These are phyloP conservation scores for Eimeria tenella DNA, from an alignment of 169 alveolate genomes.

Conservation along the genomic window DNA sequence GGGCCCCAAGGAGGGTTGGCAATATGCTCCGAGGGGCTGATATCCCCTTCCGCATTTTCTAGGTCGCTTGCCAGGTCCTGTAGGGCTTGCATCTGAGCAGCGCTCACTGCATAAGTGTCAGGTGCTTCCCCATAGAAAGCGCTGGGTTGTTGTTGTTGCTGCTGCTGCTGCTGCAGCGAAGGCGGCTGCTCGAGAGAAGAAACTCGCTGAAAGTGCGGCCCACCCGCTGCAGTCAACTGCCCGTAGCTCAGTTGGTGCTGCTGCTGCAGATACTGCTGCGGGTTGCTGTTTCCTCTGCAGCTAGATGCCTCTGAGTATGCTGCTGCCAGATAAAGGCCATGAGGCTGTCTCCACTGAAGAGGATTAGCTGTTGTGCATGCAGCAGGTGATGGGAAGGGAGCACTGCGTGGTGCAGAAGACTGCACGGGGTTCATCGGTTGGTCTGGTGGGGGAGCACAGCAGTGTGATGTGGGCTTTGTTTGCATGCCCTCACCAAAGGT, in stretches of 20 bases:
- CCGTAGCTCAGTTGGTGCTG: not conserved
- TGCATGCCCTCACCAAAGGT: not conserved
- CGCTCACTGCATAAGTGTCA: not conserved
- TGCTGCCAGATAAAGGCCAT: not conserved
- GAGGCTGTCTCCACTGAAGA: not conserved
- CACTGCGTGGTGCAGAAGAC: not conserved
- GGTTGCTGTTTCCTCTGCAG: not conserved
- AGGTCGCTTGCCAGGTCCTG: slow-evolving; percentile 19
- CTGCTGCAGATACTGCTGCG: slow-evolving; percentile 7
- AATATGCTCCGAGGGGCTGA: not conserved
- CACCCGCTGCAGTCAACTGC: not conserved
- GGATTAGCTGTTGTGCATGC: not conserved
- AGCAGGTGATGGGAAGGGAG: not conserved
- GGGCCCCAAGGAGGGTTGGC: not conserved
- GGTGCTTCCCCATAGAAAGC: not conserved
- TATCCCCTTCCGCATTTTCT: not conserved
- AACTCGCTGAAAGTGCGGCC: not conserved
- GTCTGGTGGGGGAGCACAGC: not conserved
- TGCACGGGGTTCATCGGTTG: not conserved
- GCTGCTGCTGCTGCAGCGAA: slow-evolving; percentile 1
- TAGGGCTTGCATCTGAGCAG: slow-evolving; percentile 31
- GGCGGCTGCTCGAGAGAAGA: not conserved
- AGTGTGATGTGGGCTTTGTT: not conserved
- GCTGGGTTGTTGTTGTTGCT: slow-evolving; percentile 1
- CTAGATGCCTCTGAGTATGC: not conserved